Evolutionary conservation across 768 basidiomycete genomes (phyloP).

Genomic region (Pluteus cervinus): DNA sequence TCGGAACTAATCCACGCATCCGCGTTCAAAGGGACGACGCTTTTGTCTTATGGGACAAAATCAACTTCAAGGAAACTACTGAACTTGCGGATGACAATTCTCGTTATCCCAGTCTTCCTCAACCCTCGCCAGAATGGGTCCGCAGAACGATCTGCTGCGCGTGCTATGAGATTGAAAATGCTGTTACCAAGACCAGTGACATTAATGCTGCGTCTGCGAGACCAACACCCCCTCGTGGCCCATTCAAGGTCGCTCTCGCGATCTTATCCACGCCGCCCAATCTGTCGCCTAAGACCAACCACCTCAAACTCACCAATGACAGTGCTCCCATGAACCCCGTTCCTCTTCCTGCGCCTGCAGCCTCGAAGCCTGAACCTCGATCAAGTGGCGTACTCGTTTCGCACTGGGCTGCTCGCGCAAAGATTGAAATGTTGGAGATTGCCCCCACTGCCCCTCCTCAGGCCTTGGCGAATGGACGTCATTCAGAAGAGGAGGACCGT

Average conservation of each 20-base stretch:
- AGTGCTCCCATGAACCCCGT: conserved; percentile 42
- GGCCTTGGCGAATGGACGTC: conserved; percentile 17
- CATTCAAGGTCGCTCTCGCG: conserved; percentile 66
- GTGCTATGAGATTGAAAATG: conserved; percentile 64
- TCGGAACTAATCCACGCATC: conserved; percentile 77
- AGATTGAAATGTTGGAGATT: conserved; percentile 51
- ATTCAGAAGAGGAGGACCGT: conserved; percentile 13
- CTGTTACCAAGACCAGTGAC: conserved; percentile 16
- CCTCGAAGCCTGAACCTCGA: conserved; percentile 58
- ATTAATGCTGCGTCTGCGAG: conserved; percentile 6
- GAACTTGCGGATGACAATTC: conserved; percentile 26
- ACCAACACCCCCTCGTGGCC: conserved; percentile 20
- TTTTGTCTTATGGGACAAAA: conserved; percentile 76
- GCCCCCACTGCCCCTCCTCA: conserved; percentile 35
- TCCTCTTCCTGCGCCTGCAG: conserved; percentile 58
- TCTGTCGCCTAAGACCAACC: conserved; percentile 26
- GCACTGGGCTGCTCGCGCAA: conserved; percentile 63
- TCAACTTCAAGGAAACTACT: conserved; percentile 51
- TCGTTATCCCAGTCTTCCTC: conserved; percentile 14
- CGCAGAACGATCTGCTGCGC: conserved; percentile 81
- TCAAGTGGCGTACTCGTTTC: conserved; percentile 57
- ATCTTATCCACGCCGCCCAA: conserved; percentile 32
- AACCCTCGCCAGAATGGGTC: conserved; percentile 73
- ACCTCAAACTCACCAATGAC: conserved; percentile 23
- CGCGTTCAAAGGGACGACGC: conserved; percentile 79